phyloP scores from a whole-genome alignment of 352 stramenopile species.

The Globisporangium acanthophoron region DNA sequence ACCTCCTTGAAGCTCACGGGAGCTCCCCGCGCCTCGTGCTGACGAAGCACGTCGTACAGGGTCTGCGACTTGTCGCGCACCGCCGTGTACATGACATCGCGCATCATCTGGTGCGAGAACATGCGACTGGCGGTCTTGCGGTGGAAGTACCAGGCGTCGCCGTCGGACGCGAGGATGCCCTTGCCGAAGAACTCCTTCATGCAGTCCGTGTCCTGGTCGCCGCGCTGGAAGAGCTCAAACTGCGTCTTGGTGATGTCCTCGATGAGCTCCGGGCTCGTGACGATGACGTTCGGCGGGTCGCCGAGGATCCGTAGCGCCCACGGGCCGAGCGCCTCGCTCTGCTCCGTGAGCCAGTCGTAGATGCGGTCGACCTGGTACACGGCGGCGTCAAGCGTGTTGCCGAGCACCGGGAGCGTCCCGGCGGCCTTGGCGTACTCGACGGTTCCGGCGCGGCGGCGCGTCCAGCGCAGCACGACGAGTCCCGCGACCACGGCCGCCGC shows the following conservation, averaged over 20 bases:
- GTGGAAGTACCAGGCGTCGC: slow-evolving; percentile 32
- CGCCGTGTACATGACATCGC: slow-evolving; percentile 26
- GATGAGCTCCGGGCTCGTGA: background rate
- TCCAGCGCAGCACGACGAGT: too few relatives aligned
- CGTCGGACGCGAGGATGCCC: slow-evolving; percentile 35
- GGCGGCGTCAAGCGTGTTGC: background rate
- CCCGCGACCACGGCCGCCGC: too few relatives aligned
- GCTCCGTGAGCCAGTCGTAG: slow-evolving; percentile 2
- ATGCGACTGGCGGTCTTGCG: slow-evolving; percentile 46
- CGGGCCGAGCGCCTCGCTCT: background rate
- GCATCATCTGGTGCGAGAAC: slow-evolving; percentile 32
- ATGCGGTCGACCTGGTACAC: background rate
- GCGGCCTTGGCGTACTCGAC: too few relatives aligned
- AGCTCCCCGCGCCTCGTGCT: slow-evolving; percentile 2
- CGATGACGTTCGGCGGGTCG: background rate
- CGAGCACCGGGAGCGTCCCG: background rate
- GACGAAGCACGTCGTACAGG: background rate
- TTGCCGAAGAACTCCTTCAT: slow-evolving; percentile 15
- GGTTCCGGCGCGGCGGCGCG: too few relatives aligned
- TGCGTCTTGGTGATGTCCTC: too few relatives aligned
- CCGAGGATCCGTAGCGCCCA: background rate
- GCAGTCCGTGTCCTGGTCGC: too few relatives aligned
- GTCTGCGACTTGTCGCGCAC: slow-evolving; percentile 2
- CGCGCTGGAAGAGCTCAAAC: too few relatives aligned
- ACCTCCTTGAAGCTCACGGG: slow-evolving; percentile 2